Evolutionary conservation across 2,329 filamentous ascomycete genomes (phyloP).

Genomic region (Colletotrichum neosansevieriae): DNA sequence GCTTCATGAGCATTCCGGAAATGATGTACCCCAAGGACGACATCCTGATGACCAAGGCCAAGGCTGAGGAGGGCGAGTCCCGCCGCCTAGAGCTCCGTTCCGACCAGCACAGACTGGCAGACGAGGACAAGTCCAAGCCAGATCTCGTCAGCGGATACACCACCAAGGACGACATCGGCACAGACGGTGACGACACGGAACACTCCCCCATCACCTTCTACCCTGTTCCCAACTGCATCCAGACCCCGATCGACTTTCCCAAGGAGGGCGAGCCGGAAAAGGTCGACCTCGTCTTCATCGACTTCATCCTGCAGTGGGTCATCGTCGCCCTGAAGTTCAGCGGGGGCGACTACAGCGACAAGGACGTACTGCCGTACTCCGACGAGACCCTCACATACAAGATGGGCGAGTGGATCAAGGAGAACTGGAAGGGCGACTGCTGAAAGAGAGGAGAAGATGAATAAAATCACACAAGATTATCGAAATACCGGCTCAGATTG

Average conservation of each 20-base stretch:
- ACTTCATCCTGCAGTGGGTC: conserved; percentile 89
- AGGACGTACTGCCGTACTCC: conserved; percentile 64
- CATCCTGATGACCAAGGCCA: conserved; percentile 22
- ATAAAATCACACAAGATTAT: not conserved
- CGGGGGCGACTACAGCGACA: conserved; percentile 62
- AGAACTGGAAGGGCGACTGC: conserved; percentile 68
- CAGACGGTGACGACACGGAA: conserved; percentile 90
- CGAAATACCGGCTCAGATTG: not conserved
- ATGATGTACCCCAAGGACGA: conserved; percentile 48
- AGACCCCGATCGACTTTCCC: conserved; percentile 75
- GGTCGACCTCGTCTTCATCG: conserved; percentile 91
- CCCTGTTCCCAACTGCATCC: conserved; percentile 84
- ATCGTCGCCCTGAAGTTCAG: conserved; percentile 76
- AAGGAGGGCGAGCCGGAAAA: conserved; percentile 68
- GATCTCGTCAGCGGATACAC: conserved; percentile 80
- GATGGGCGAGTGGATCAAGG: conserved; percentile 68
- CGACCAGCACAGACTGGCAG: conserved; percentile 49
- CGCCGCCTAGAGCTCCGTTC: conserved; percentile 49
- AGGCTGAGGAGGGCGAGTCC: conserved; percentile 41
- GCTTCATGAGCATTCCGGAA: conserved; percentile 65
- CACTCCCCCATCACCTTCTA: conserved; percentile 83
- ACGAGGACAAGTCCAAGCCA: conserved; percentile 49
- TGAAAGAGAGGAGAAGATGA: conserved; percentile 43
- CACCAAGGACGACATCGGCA: conserved; percentile 85
- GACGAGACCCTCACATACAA: conserved; percentile 68